Conservation (phyloP, 1,139 yeast species). For the Kurtzmaniella natalensis region DNA sequence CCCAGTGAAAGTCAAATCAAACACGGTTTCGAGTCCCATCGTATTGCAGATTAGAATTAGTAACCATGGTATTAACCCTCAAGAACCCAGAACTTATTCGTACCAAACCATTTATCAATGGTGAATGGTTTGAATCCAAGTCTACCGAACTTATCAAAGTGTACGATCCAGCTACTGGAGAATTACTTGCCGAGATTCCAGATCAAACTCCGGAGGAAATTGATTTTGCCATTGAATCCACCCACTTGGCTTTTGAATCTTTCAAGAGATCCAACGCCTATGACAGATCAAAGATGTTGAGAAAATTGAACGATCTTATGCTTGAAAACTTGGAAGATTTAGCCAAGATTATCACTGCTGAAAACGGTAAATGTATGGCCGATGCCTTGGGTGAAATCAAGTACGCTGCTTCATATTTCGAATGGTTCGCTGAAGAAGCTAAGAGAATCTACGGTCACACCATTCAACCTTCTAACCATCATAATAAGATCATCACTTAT, state of each 20-base stretch:
- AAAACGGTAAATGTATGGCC: constrained; percentile 38
- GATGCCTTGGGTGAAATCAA: constrained; percentile 41
- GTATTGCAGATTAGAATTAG: background rate
- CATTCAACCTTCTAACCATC: constrained; percentile 36
- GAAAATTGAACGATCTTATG: constrained; percentile 47
- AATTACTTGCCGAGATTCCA: constrained; percentile 51
- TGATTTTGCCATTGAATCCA: constrained; percentile 57
- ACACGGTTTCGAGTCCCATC: too few species aligned
- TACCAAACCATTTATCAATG: constrained; percentile 60
- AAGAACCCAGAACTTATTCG: constrained; percentile 55
- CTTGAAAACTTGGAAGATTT: constrained; percentile 39
- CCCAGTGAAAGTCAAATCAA: too few species aligned
- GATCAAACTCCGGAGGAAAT: constrained; percentile 54
- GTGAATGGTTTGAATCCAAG: constrained; percentile 58
- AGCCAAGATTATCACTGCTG: constrained; percentile 40
- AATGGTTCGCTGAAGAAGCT: constrained; percentile 44
- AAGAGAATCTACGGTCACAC: constrained; percentile 39
- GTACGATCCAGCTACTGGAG: constrained; percentile 69
- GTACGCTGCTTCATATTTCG: constrained; percentile 42
- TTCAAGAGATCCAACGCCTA: constrained; percentile 60
- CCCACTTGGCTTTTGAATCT: constrained; percentile 54
- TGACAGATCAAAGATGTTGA: constrained; percentile 62
- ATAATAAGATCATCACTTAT: constrained; percentile 36
- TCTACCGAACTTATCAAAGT: constrained; percentile 59
- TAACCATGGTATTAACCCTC: constrained; percentile 26